Evolutionary conservation across 768 basidiomycete genomes (phyloP).

Genomic region (Ephemerocybe angulata): DNA sequence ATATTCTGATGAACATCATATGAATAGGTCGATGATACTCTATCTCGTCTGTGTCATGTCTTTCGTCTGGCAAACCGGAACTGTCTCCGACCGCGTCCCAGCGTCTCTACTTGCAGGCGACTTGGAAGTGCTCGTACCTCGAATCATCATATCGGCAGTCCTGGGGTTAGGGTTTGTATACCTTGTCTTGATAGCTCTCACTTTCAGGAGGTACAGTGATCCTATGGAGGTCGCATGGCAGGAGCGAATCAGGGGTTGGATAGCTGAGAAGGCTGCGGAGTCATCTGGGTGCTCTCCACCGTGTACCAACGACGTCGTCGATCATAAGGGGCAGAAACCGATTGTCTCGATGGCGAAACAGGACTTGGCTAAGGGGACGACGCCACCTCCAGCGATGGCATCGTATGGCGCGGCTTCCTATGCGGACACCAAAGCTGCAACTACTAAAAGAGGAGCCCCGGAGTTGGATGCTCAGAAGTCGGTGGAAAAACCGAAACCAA

Average conservation of each 20-base stretch:
- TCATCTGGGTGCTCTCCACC: too few species aligned
- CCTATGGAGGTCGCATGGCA: neutral
- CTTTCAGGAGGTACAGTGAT: neutral
- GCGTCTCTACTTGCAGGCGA: neutral
- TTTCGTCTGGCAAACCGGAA: constrained; percentile 20
- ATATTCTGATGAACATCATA: neutral
- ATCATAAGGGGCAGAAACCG: too few species aligned
- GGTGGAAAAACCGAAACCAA: too few species aligned
- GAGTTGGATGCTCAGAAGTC: too few species aligned
- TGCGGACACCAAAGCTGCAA: too few species aligned
- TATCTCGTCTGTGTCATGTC: constrained; percentile 24
- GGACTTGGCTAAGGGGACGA: too few species aligned
- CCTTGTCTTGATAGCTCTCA: neutral
- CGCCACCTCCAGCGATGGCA: too few species aligned
- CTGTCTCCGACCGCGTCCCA: neutral
- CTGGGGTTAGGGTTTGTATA: neutral
- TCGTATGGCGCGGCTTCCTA: too few species aligned
- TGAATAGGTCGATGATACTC: constrained; percentile 22
- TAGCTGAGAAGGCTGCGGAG: neutral
- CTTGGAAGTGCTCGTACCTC: neutral
- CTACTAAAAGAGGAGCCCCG: too few species aligned
- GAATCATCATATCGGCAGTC: neutral
- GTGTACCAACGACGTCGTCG: neutral
- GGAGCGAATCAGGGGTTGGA: neutral
- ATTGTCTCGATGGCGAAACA: too few species aligned